Evolutionary conservation across 2,329 filamentous ascomycete genomes (phyloP), one percentile per base, ranked within the genome.

Genomic region (Gyromitra esculenta): DNA sequence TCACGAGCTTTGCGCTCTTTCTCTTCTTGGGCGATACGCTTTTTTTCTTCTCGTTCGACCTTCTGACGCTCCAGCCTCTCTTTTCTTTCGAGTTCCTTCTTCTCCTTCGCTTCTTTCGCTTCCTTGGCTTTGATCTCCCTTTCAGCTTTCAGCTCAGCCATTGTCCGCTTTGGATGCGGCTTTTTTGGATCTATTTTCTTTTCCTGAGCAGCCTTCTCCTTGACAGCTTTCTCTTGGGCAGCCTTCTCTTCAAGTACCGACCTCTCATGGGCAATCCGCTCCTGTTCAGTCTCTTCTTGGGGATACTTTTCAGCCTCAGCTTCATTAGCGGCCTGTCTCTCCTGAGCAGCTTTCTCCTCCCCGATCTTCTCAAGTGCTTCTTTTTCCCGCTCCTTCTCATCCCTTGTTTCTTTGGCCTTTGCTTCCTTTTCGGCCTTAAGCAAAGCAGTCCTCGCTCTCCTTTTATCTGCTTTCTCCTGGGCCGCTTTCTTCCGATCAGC

Each of bases 41-140:
- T 70, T 62, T 65, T 75, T 59, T 62, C 72, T 39, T 75, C 72
- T 5, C 72, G 71, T n/a, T 76, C 72, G 13, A 37, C 62, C 43
- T 68, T 72, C 54, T 66, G 73, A 13, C 54, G 56, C 5, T 50
- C 73, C 11, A 54, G 21, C 5, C 39, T 54, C 43, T 70, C 59
- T 11, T 70, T 48, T 45, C 43, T 68, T 41, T 78, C 63, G 5
- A 59, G 39, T 65, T 69, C 70, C 50, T 77, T 66, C 48, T 56
- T 59, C 50, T 75, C 66, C 31, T 59, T 35, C 21, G 48, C 48
- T 31, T 54, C 50, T 31, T 54, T 54, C 2, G 54, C 54, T 18
- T 31, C 43, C 15, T 67, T 57, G 1, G 39, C 70, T 41, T 68
- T 68, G 25, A 21, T 63, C 18, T 60, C 41, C 11, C 35, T 43